Evolutionary conservation across 495 filamentous ascomycete genomes (phyloP).

Genomic region (Xylaria flabelliformis): DNA sequence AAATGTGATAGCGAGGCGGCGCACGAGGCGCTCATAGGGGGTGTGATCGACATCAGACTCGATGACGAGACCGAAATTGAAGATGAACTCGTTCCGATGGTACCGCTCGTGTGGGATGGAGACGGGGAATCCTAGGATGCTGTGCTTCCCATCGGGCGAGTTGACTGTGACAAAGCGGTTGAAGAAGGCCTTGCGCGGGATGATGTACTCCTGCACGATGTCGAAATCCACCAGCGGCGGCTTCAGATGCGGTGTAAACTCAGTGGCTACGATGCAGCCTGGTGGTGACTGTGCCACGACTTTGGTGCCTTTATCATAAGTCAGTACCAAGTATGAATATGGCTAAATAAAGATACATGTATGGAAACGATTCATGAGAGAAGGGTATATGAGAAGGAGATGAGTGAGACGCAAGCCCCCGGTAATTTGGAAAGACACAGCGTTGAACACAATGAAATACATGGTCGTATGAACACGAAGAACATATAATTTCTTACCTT

Average conservation of each 20-base stretch:
- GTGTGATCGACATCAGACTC: slow-evolving; percentile 65
- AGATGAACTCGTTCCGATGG: slow-evolving; percentile 94
- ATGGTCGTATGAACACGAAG: neutral
- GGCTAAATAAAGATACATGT: neutral
- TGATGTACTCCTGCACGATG: slow-evolving; percentile 84
- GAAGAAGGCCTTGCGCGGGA: slow-evolving; percentile 91
- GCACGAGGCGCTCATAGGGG: slow-evolving; percentile 80
- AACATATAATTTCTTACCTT: slow-evolving; percentile 62
- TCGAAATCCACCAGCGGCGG: slow-evolving; percentile 81
- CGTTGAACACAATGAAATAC: too few relatives aligned
- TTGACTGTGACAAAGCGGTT: slow-evolving; percentile 82
- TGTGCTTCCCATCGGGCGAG: slow-evolving; percentile 71
- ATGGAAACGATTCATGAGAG: neutral
- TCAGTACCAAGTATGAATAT: neutral
- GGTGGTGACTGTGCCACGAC: slow-evolving; percentile 77
- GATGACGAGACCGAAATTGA: slow-evolving; percentile 93
- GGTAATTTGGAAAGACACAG: too few relatives aligned
- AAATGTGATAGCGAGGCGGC: slow-evolving; percentile 83
- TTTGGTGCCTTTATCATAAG: slow-evolving; percentile 66
- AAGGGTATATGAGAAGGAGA: neutral
- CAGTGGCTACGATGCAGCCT: slow-evolving; percentile 68
- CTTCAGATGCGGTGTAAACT: slow-evolving; percentile 56
- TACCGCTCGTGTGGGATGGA: slow-evolving; percentile 79
- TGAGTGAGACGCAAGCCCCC: neutral
- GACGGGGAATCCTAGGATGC: slow-evolving; percentile 87